These are phyloP conservation scores for Puccinellia tenuiflora DNA, from an alignment of 176 grass and related monocot genomes.

Conservation along the genomic window DNA sequence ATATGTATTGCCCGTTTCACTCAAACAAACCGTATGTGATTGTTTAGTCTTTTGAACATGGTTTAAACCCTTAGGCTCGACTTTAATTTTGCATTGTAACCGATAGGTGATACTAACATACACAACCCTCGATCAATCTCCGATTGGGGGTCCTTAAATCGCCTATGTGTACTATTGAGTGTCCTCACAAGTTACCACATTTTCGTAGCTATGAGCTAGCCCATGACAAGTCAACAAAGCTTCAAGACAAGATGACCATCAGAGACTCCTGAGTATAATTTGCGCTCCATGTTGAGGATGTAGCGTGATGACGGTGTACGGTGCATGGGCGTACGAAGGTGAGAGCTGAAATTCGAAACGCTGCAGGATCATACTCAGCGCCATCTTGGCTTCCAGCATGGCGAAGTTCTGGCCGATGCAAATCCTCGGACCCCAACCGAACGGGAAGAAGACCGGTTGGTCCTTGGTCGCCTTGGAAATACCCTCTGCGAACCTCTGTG, in stretches of 20 bases:
- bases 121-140: too few species aligned
- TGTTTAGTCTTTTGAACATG: too few species aligned
- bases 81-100: too few species aligned
- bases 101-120: too few species aligned
- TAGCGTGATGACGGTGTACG: conserved; percentile 28
- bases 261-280: conserved; percentile 42
- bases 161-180: too few species aligned
- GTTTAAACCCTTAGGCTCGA: too few species aligned
- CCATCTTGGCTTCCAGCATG: conserved; percentile 68
- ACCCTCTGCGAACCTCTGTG: conserved; percentile 51
- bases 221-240: background rate
- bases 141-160: too few species aligned
- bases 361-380: conserved; percentile 52
- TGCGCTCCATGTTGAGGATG: conserved; percentile 70
- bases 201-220: background rate
- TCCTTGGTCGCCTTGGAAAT: conserved; percentile 60
- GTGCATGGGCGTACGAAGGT: conserved; percentile 51
- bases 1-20: too few species aligned
- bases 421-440: conserved; percentile 63
- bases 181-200: too few species aligned
- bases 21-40: too few species aligned
- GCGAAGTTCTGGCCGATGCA: conserved; percentile 82
- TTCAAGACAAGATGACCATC: conserved; percentile 9
- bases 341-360: conserved; percentile 56
- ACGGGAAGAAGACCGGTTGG: conserved; percentile 49